Evolutionary conservation across 2,329 filamentous ascomycete genomes (phyloP).

Genomic region (Allantophomopsis cytisporea): DNA sequence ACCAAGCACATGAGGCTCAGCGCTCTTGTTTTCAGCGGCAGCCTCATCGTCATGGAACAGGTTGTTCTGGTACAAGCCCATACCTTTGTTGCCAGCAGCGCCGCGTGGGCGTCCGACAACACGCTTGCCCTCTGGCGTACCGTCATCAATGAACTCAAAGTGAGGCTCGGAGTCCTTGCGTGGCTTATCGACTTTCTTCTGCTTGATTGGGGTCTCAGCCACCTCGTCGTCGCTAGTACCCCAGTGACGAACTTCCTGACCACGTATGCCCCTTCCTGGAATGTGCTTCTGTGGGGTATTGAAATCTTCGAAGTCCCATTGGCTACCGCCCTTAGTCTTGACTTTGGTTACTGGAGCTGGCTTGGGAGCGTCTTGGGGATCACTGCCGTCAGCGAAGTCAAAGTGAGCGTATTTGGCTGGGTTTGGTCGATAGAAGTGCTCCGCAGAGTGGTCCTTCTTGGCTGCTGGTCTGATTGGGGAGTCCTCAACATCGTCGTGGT

Average conservation of each 20-base stretch:
- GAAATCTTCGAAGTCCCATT: slow-evolving; percentile 87
- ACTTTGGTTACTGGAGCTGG: slow-evolving; percentile 15
- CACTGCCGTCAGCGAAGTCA: slow-evolving; percentile 57
- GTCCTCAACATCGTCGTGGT: slow-evolving; percentile 33
- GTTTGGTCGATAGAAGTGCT: slow-evolving; percentile 43
- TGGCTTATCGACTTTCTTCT: slow-evolving; percentile 46
- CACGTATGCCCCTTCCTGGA: slow-evolving; percentile 41
- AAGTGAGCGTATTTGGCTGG: slow-evolving; percentile 78
- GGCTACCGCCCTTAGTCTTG: slow-evolving; percentile 52
- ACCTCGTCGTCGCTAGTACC: slow-evolving; percentile 55
- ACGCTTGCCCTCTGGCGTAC: slow-evolving; percentile 37
- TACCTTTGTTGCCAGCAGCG: slow-evolving; percentile 50
- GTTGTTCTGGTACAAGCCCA: slow-evolving; percentile 66
- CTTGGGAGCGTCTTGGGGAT: slow-evolving; percentile 25
- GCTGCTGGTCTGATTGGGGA: slow-evolving; percentile 27
- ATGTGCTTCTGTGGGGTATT: slow-evolving; percentile 63
- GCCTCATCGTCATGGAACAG: slow-evolving; percentile 46
- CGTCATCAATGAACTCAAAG: slow-evolving; percentile 73
- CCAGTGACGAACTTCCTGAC: slow-evolving; percentile 67
- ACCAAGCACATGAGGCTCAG: slow-evolving; percentile 32
- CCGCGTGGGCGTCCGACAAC: slow-evolving; percentile 33
- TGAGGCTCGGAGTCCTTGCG: slow-evolving; percentile 72
- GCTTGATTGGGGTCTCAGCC: slow-evolving; percentile 41
- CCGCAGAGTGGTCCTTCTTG: slow-evolving; percentile 24
- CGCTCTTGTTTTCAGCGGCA: slow-evolving; percentile 10